These are phyloP conservation scores for Spathaspora sp. DNA, from an alignment of 805 yeast genomes.

Conservation along the genomic window DNA sequence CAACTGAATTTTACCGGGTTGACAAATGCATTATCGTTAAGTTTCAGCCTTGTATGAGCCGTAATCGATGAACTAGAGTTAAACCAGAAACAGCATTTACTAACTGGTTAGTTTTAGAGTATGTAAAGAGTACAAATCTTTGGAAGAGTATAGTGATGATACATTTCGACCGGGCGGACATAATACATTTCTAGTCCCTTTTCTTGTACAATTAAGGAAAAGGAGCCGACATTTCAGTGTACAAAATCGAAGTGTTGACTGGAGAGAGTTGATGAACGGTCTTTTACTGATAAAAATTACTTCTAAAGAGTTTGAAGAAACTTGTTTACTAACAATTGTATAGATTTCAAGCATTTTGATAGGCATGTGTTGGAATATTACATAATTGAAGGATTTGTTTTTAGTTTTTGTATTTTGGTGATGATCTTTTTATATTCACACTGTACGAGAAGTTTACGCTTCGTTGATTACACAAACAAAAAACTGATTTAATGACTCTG, in stretches of 20 bases:
- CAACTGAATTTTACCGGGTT: slow-evolving; percentile 47
- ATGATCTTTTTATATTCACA: slow-evolving; percentile 45
- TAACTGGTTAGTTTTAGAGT: neutral
- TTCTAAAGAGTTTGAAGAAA: neutral
- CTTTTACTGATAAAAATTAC: slow-evolving; percentile 29
- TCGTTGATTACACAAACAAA: slow-evolving; percentile 35
- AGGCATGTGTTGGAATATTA: neutral
- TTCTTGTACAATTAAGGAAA: slow-evolving; percentile 34
- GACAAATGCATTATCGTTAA: slow-evolving; percentile 49
- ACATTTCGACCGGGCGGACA: slow-evolving; percentile 53
- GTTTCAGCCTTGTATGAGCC: slow-evolving; percentile 55
- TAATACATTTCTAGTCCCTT: slow-evolving; percentile 35
- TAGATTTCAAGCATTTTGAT: neutral
- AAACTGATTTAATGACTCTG: slow-evolving; percentile 50
- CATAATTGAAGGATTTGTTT: neutral
- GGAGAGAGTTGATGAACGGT: slow-evolving; percentile 44
- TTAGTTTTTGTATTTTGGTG: slow-evolving; percentile 24
- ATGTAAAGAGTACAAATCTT: neutral
- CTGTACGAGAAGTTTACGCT: slow-evolving; percentile 39
- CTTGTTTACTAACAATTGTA: neutral
- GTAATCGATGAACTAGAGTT: neutral
- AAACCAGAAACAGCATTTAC: neutral
- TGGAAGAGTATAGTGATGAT: slow-evolving; percentile 28
- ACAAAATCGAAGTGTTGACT: slow-evolving; percentile 41
- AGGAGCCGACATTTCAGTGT: slow-evolving; percentile 46